A percentile compares a stretch with the other conserved stretches of the same genome.
Conservation (phyloP, 2,329 filamentous ascomycete species). For the Rhytidhysteron rufulum region DNA sequence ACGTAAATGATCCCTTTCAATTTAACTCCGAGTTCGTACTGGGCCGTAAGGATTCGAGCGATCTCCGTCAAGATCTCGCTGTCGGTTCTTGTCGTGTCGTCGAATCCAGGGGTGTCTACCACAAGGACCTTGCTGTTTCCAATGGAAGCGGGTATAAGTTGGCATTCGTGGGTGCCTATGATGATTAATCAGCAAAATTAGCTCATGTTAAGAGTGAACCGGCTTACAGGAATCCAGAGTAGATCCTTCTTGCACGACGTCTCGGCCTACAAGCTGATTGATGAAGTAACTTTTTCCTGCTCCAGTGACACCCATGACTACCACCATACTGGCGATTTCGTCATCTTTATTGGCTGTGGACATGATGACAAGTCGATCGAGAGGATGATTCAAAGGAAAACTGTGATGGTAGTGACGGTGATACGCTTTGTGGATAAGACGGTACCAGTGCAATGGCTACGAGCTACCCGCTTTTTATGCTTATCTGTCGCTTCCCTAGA, state of each 20-base stretch:
- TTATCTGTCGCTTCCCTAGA: no score
- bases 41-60: slow-evolving; percentile 15
- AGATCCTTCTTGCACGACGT: neutral
- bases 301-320: slow-evolving; percentile 20
- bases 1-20: slow-evolving; percentile 32
- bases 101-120: slow-evolving; percentile 32
- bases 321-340: slow-evolving; percentile 7
- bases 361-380: no score
- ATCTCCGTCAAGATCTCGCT: slow-evolving; percentile 28
- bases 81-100: slow-evolving; percentile 25
- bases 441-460: neutral
- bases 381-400: no score
- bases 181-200: neutral
- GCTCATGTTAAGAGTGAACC: neutral
- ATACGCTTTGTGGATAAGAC: neutral
- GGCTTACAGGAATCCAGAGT: slow-evolving; percentile 5
- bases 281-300: slow-evolving; percentile 23
- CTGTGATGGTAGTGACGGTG: no score
- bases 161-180: slow-evolving; percentile 4
- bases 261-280: slow-evolving; percentile 9
- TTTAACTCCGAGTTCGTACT: slow-evolving; percentile 17
- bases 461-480: neutral
- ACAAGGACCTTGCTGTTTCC: slow-evolving; percentile 10
- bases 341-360: no score
- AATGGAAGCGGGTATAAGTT: slow-evolving; percentile 4